A percentile compares a stretch with the other conserved stretches of the same genome.
These are phyloP conservation scores for Phlebopus sp. DNA, from an alignment of 1,284 basidiomycete species.

Conservation along the genomic window DNA sequence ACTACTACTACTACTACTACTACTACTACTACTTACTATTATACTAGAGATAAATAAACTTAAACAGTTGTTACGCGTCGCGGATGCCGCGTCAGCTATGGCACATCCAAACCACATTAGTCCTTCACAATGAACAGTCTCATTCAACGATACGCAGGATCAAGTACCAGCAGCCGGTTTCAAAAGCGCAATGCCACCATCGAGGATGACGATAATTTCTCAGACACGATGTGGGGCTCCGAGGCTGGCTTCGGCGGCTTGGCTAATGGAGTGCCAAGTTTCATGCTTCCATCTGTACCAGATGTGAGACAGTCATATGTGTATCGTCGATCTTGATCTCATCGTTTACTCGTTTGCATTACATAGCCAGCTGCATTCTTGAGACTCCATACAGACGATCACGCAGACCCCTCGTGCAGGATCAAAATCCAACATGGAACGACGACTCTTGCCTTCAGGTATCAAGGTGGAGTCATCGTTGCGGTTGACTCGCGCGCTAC, in stretches of 20 bases:
- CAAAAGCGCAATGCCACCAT: slow-evolving; percentile 42
- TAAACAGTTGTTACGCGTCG: background rate
- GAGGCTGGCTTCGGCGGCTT: slow-evolving; percentile 75
- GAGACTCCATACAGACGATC: slow-evolving; percentile 89
- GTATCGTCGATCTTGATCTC: slow-evolving; percentile 8
- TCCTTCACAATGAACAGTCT: slow-evolving; percentile 81
- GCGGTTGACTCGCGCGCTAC: slow-evolving; percentile 98
- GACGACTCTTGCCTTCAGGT: slow-evolving; percentile 97
- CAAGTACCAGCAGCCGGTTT: slow-evolving; percentile 48
- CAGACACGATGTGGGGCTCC: slow-evolving; percentile 76
- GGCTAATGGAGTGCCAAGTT: slow-evolving; percentile 64
- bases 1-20: no score
- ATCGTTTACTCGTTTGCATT: slow-evolving; percentile 10
- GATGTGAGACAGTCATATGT: slow-evolving; percentile 55
- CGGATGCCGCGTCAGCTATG: background rate
- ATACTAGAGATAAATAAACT: background rate
- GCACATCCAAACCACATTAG: background rate
- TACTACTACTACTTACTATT: no score
- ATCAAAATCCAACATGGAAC: slow-evolving; percentile 99
- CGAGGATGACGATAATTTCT: slow-evolving; percentile 57
- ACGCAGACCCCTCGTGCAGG: slow-evolving; percentile 86
- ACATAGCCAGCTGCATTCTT: slow-evolving; percentile 85
- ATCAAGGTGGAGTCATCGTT: slow-evolving; percentile 95
- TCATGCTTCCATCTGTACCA: slow-evolving; percentile 66
- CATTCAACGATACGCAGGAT: slow-evolving; percentile 62